Evolutionary conservation across 1,139 yeast genomes (phyloP).

Genomic region (Pichia norvegensis): DNA sequence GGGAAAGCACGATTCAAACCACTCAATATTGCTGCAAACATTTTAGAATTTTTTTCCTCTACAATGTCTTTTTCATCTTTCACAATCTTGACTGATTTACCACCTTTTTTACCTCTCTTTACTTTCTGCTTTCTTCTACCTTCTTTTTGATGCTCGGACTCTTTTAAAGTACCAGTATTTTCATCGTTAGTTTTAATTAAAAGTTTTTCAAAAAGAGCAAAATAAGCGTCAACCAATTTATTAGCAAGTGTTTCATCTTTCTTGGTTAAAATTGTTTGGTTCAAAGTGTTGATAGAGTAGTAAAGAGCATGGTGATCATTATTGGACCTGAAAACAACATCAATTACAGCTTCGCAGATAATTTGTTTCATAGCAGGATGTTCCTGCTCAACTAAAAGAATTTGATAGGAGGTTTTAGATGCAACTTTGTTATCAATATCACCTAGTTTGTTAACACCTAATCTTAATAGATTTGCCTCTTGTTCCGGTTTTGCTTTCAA

Average conservation of each 20-base stretch:
- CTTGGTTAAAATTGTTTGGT: conserved; percentile 83
- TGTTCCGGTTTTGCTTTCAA: conserved; percentile 89
- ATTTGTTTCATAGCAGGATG: conserved; percentile 95
- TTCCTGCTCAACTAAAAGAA: conserved; percentile 74
- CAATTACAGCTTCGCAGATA: conserved; percentile 71
- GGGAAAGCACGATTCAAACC: conserved; percentile 97
- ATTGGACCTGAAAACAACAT: conserved; percentile 66
- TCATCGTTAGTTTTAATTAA: conserved; percentile 61
- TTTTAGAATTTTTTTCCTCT: conserved; percentile 78
- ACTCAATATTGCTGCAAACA: conserved; percentile 85
- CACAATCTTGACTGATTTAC: conserved; percentile 61
- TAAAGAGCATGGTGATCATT: conserved; percentile 84
- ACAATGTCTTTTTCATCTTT: conserved; percentile 64
- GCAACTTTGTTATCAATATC: conserved; percentile 87
- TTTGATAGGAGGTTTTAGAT: conserved; percentile 76
- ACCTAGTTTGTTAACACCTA: conserved; percentile 91
- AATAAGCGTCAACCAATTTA: conserved; percentile 71
- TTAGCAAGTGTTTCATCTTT: conserved; percentile 76
- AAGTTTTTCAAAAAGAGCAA: conserved; percentile 77
- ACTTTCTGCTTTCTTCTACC: conserved; percentile 46
- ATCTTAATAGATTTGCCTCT: conserved; percentile 79
- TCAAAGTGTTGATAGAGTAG: conserved; percentile 78
- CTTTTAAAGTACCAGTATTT: conserved; percentile 33
- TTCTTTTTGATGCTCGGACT: conserved; percentile 30
- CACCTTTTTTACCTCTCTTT: conserved; percentile 68